Conservation (phyloP, 140 eudicot species). For the Artemisia princeps region DNA sequence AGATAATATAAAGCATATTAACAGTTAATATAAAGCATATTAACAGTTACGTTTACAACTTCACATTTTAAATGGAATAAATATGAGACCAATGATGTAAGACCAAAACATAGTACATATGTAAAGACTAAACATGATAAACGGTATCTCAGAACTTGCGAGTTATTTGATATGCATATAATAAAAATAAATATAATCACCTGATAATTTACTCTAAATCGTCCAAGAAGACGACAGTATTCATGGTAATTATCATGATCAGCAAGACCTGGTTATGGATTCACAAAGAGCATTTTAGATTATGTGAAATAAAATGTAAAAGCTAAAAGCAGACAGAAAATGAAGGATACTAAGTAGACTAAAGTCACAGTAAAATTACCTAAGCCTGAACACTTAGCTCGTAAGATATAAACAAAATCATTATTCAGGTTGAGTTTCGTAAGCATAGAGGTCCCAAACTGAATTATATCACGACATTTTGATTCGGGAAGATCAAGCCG, state of each 20-base stretch:
- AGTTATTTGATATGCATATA: not conserved
- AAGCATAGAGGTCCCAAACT: not conserved
- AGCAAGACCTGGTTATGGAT: slow-evolving; percentile 60
- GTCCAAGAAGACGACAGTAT: slow-evolving; percentile 94
- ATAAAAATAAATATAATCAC: slow-evolving; percentile 25
- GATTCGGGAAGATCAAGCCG: not conserved
- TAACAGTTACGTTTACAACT: too few relatives aligned
- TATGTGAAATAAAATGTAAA: not conserved
- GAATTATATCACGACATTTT: slow-evolving; percentile 1
- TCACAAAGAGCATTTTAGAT: slow-evolving; percentile 13
- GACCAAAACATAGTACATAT: not conserved
- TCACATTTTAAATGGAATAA: not conserved
- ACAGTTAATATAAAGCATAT: too few relatives aligned
- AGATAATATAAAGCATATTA: too few relatives aligned
- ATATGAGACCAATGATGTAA: not conserved
- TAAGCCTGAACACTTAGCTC: slow-evolving; percentile 5
- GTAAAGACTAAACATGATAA: slow-evolving; percentile 1
- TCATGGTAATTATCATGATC: slow-evolving; percentile 96
- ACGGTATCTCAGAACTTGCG: not conserved
- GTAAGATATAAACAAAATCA: slow-evolving; percentile 1
- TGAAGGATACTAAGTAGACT: slow-evolving; percentile 3
- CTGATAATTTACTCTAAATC: slow-evolving; percentile 83
- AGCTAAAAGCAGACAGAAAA: slow-evolving; percentile 24
- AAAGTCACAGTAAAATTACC: slow-evolving; percentile 1
- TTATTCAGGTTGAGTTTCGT: not conserved